Conservation (phyloP, 768 basidiomycete genomes). For the Hemileccinum impolitum region DNA sequence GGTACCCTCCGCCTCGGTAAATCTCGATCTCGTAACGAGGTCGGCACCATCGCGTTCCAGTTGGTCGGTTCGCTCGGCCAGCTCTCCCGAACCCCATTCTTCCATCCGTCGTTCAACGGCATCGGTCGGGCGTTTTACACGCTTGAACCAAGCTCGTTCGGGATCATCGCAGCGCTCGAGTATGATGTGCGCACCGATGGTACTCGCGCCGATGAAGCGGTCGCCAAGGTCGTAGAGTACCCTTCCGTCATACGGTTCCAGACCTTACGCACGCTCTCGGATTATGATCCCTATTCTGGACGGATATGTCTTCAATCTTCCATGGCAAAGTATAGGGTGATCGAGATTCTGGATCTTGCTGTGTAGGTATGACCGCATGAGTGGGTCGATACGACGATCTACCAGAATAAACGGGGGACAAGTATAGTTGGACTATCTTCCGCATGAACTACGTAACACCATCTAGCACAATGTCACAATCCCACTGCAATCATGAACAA, state of each 20-base stretch:
- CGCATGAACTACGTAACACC: background rate
- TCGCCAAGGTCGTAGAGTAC: constrained; percentile 4
- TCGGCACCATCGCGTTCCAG: constrained; percentile 12
- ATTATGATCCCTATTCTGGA: constrained; percentile 23
- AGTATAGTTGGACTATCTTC: background rate
- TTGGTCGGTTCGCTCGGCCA: background rate
- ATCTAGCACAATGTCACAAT: too few species aligned
- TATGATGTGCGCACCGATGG: constrained; percentile 6
- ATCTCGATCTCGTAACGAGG: background rate
- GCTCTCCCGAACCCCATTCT: background rate
- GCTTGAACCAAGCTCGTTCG: background rate
- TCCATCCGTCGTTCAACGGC: constrained; percentile 13
- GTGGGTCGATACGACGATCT: too few species aligned
- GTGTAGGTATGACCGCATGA: background rate
- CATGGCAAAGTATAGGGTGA: background rate
- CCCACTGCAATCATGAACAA: too few species aligned
- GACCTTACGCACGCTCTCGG: background rate
- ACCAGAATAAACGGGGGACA: background rate
- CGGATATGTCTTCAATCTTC: constrained; percentile 9
- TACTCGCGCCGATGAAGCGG: too few species aligned
- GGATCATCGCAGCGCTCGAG: constrained; percentile 7
- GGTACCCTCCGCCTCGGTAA: constrained; percentile 10
- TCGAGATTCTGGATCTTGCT: constrained; percentile 18
- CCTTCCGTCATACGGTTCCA: constrained; percentile 1
- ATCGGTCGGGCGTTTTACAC: constrained; percentile 11